phyloP scores from a whole-genome alignment of 768 basidiomycete species.

The Boletus eberwhitei region DNA sequence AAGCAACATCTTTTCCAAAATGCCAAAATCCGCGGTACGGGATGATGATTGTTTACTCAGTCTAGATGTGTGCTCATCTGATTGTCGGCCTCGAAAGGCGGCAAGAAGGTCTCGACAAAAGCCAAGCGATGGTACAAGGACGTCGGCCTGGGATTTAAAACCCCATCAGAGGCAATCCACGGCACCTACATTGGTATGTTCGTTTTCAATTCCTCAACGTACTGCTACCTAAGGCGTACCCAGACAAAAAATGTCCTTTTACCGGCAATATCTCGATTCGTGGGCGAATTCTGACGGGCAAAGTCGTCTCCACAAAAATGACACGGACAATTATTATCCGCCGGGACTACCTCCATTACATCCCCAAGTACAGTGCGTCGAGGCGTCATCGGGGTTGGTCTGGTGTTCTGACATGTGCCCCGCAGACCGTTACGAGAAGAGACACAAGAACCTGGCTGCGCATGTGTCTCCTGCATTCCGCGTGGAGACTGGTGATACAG shows the following conservation, averaged over 20 bases:
- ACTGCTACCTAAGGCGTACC: background rate
- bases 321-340: constrained; percentile 97
- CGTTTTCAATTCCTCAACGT: background rate
- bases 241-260: constrained; percentile 99
- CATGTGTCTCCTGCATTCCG: constrained; percentile 99
- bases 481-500: constrained; percentile 88
- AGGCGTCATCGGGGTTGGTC: background rate
- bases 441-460: constrained; percentile 97
- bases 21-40: constrained; percentile 88
- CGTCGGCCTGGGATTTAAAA: constrained; percentile 96
- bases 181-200: constrained; percentile 93
- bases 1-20: constrained; percentile 99
- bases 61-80: constrained; percentile 8
- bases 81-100: constrained; percentile 39
- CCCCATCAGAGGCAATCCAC: constrained; percentile 90
- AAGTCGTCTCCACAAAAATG: constrained; percentile 99
- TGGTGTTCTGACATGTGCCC: constrained; percentile 6
- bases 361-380: constrained; percentile 94
- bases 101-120: constrained; percentile 91
- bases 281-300: constrained; percentile 97
- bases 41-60: constrained; percentile 6
- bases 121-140: constrained; percentile 99
- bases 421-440: constrained; percentile 95
- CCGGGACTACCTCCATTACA: constrained; percentile 90
- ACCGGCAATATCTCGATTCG: constrained; percentile 96